These are phyloP conservation scores for Orbilia ellipsospora DNA, from an alignment of 2,329 filamentous ascomycete genomes.

Conservation along the genomic window DNA sequence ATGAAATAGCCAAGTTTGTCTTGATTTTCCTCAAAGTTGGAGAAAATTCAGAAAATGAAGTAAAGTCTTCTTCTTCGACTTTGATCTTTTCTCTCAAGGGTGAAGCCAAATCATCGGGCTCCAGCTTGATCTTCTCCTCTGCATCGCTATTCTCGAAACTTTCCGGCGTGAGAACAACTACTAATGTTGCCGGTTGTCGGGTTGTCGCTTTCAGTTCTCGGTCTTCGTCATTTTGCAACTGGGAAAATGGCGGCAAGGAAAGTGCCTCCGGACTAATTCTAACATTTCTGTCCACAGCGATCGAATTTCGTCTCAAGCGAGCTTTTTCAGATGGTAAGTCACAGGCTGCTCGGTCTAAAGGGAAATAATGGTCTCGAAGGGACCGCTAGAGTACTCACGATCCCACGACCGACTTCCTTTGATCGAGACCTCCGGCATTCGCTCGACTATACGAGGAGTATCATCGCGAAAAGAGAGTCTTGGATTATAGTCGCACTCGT, in stretches of 20 bases:
- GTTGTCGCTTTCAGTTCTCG: conserved; percentile 69
- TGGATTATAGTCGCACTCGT: conserved; percentile 70
- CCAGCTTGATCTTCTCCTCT: conserved; percentile 63
- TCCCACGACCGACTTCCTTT: conserved; percentile 70
- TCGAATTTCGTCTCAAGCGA: conserved; percentile 45
- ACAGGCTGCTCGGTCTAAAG: conserved; percentile 9
- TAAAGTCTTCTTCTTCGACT: conserved; percentile 59
- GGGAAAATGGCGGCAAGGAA: conserved; percentile 68
- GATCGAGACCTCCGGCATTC: conserved; percentile 67
- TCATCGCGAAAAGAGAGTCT: conserved; percentile 69
- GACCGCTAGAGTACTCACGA: conserved; percentile 63
- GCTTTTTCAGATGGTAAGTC: conserved; percentile 59
- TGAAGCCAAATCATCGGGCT: conserved; percentile 62
- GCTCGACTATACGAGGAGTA: conserved; percentile 66
- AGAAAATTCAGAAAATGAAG: conserved; percentile 55
- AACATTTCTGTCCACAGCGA: conserved; percentile 26
- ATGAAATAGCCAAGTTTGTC: conserved; percentile 57
- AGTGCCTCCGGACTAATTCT: conserved; percentile 61
- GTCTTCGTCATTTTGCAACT: conserved; percentile 69
- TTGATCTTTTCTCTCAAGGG: conserved; percentile 51
- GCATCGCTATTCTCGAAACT: conserved; percentile 66
- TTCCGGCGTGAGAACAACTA: conserved; percentile 68
- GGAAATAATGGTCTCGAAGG: conserved; percentile 29
- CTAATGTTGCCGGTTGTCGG: conserved; percentile 68
- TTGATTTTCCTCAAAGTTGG: conserved; percentile 57